Evolutionary conservation across 345 rosid genomes (phyloP), one percentile per base, ranked within the genome.

Genomic region (rapeseed (Brassica napus)): DNA sequence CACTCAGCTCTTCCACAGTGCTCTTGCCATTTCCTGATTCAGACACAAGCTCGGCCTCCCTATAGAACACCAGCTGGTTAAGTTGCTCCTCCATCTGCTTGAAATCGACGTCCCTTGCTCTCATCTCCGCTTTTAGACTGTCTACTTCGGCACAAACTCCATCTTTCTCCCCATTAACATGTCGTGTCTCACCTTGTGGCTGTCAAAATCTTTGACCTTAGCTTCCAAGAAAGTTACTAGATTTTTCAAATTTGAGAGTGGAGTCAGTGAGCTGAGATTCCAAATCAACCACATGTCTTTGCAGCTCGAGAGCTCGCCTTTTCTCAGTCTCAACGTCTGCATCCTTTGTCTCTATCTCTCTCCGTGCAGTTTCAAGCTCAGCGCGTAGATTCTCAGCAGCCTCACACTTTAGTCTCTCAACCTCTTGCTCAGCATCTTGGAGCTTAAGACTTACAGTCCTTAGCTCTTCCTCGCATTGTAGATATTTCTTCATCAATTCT

Each of bases 361-460:
- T 72, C 64, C 37, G 71, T 2, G 77, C 68, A 58, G 80, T 73
- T 83, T 87, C 87, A 58, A 84, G 85, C 82, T 80, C 85, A 82
- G 68, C 78, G 61, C 60, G 62, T 6, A 71, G 30, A 75, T 8
- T 8, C 10, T 57, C 24, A 68, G 32, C 42, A 65, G 86, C 80
- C 71, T 86, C 91, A 57, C 35, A 49, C 62, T 80, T 90, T 71
- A 88, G 83, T 67, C 83, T 82, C 42, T 77, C 77, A 42, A 83
- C 76, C 85, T 90, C 96, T 81, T 85, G 88, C 82, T 89, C 91
- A 28, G 89, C 85, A n/a, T 67, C 84, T 73, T 65, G 82, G 64
- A 88, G 85, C 61, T 84, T 86, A 31, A 83, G 77, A 68, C 67
- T 88, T 5, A 87, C 81, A 75, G 54, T 72, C 80, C 61, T 84